phyloP scores from a whole-genome alignment of 441 rosid species.

The Brassica hybrid region DNA sequence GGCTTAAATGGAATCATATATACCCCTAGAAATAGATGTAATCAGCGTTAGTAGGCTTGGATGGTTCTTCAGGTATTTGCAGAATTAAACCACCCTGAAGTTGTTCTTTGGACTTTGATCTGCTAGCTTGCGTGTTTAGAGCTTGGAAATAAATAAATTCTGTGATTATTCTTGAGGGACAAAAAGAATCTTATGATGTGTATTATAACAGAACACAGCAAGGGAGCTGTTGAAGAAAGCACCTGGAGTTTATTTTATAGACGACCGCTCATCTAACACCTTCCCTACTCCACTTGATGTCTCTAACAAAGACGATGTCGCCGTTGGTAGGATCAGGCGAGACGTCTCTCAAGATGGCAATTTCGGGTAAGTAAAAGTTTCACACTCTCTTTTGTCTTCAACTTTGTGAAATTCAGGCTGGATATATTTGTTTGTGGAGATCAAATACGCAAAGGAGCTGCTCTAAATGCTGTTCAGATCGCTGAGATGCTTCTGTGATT shows the following conservation, averaged over 20 bases:
- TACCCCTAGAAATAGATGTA: no score
- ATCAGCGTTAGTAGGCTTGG: not conserved
- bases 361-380: conserved; percentile 52
- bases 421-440: conserved; percentile 97
- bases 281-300: conserved; percentile 93
- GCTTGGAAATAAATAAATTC: not conserved
- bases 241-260: conserved; percentile 80
- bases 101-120: not conserved
- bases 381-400: no score
- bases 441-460: conserved; percentile 97
- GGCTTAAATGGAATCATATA: no score
- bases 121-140: not conserved
- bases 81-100: not conserved
- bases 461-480: conserved; percentile 93
- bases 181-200: not conserved
- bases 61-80: not conserved
- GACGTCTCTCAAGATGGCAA: conserved; percentile 88
- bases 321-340: conserved; percentile 88
- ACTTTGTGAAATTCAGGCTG: conserved; percentile 54
- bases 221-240: conserved; percentile 77
- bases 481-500: conserved; percentile 84
- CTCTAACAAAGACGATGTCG: conserved; percentile 90
- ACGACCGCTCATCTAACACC: conserved; percentile 74
- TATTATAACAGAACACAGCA: conserved; percentile 66
- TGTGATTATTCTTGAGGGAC: not conserved